These are phyloP conservation scores for Passiflora organensis DNA, from an alignment of 345 rosid species.

Conservation along the genomic window DNA sequence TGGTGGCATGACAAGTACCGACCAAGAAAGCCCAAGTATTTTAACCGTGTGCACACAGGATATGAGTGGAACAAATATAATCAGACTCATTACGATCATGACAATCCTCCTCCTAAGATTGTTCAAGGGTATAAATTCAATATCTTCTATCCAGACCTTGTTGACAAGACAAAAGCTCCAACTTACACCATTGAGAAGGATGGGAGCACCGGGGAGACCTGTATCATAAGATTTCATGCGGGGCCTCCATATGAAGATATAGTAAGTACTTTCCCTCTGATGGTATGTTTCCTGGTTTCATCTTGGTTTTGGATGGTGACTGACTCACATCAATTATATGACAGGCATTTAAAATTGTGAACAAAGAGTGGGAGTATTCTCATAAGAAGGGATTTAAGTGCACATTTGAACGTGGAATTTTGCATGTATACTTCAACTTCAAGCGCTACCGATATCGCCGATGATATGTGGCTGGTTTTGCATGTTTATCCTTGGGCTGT, in stretches of 20 bases:
- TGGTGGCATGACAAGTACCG: conserved; percentile 99
- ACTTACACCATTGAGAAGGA: conserved; percentile 72
- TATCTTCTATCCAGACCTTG: conserved; percentile 92
- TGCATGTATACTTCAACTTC: conserved; percentile 88
- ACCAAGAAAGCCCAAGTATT: conserved; percentile 91
- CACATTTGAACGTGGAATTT: conserved; percentile 88
- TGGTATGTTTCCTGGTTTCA: background rate
- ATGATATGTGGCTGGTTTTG: conserved; percentile 17
- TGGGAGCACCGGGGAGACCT: conserved; percentile 69
- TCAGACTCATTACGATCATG: conserved; percentile 91
- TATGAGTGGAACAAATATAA: conserved; percentile 97
- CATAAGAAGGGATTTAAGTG: conserved; percentile 95
- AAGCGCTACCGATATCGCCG: conserved; percentile 87
- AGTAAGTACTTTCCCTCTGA: conserved; percentile 37
- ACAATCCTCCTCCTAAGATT: conserved; percentile 91
- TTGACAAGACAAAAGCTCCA: conserved; percentile 83
- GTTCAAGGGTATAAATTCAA: conserved; percentile 95
- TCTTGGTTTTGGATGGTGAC: background rate
- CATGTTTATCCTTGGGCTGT: too few relatives aligned
- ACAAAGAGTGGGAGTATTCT: conserved; percentile 97
- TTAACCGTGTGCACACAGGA: conserved; percentile 96
- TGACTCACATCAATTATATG: background rate
- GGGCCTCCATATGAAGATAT: conserved; percentile 94
- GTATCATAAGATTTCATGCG: conserved; percentile 89
- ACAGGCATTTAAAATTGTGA: conserved; percentile 86